Conservation (phyloP, 495 filamentous ascomycete species). For the Talaromyces liani region DNA sequence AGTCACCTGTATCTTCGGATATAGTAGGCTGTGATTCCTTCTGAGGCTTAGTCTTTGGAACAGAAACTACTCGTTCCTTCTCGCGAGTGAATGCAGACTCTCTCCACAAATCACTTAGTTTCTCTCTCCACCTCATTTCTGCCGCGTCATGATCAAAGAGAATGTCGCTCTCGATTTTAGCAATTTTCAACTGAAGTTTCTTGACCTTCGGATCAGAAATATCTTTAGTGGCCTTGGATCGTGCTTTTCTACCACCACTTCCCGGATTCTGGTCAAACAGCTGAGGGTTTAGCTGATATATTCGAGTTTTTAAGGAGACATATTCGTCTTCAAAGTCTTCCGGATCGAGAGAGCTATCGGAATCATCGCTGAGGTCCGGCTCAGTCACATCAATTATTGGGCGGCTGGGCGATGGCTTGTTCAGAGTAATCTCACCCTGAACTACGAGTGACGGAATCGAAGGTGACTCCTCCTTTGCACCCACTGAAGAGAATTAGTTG, state of each 20-base stretch:
- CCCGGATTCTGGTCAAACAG: constrained; percentile 40
- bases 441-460: neutral
- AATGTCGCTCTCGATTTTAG: constrained; percentile 72
- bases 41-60: constrained; percentile 16
- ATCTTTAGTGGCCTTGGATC: constrained; percentile 17
- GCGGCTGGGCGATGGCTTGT: constrained; percentile 21
- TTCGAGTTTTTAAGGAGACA: constrained; percentile 58
- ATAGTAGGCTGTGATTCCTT: constrained; percentile 15
- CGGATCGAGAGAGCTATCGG: constrained; percentile 52
- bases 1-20: constrained; percentile 40
- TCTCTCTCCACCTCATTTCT: constrained; percentile 62
- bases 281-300: constrained; percentile 69
- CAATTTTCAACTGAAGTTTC: constrained; percentile 62
- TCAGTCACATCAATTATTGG: constrained; percentile 17
- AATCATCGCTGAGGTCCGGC: constrained; percentile 26
- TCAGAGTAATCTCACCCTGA: constrained; percentile 19
- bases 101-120: constrained; percentile 58
- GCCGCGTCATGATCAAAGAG: constrained; percentile 77
- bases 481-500: neutral
- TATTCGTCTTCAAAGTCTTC: constrained; percentile 73
- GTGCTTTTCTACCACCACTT: constrained; percentile 21
- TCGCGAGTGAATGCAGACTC: constrained; percentile 36
- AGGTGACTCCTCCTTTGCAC: neutral
- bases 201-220: constrained; percentile 42
- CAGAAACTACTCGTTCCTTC: constrained; percentile 11